Evolutionary conservation across 768 basidiomycete genomes (phyloP).

Genomic region (Phylloporus arenicola): DNA sequence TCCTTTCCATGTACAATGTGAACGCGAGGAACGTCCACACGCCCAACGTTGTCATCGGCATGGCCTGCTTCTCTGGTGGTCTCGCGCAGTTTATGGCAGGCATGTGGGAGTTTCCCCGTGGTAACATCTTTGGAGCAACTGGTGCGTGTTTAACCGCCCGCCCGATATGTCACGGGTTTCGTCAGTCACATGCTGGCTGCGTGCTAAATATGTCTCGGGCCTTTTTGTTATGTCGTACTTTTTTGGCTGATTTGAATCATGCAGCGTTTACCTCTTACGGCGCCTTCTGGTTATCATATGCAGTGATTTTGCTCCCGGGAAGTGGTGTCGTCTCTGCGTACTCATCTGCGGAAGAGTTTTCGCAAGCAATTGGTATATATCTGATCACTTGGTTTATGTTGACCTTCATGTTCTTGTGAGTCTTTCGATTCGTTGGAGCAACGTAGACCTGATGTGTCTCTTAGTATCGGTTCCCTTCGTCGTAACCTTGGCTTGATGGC

Average conservation of each 20-base stretch:
- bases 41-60: conserved; percentile 76
- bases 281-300: conserved; percentile 86
- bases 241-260: background rate
- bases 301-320: conserved; percentile 63
- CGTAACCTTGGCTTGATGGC: conserved; percentile 45
- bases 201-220: background rate
- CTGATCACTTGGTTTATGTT: conserved; percentile 70
- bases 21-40: conserved; percentile 44
- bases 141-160: no score
- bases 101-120: conserved; percentile 78
- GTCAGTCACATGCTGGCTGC: background rate
- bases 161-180: background rate
- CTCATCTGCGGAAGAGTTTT: conserved; percentile 32
- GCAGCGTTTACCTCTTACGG: conserved; percentile 79
- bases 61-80: conserved; percentile 83
- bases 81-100: conserved; percentile 83
- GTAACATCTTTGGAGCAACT: conserved; percentile 67
- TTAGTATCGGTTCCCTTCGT: conserved; percentile 45
- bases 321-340: conserved; percentile 60
- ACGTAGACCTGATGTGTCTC: background rate
- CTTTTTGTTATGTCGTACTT: background rate
- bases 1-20: conserved; percentile 71
- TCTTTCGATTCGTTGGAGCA: background rate
- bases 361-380: conserved; percentile 67
- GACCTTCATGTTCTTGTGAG: conserved; percentile 64